Evolutionary conservation across 2,329 filamentous ascomycete species (phyloP), one percentile per base, ranked within the genome.

Genomic region (Allantophomopsis cytisporea): DNA sequence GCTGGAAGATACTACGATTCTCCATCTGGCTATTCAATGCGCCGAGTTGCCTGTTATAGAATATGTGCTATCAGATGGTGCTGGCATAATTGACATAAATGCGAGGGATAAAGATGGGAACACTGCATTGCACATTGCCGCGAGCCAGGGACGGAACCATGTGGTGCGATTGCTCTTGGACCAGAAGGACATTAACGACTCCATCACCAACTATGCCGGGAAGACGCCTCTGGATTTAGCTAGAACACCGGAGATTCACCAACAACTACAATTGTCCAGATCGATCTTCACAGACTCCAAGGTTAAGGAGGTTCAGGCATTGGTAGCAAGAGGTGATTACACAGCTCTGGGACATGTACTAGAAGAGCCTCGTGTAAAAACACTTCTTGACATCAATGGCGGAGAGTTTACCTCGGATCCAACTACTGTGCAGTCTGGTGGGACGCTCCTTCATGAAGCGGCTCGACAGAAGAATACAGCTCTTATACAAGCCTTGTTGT

Each of bases 21-120:
- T 98, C 31, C 89, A 98, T 58, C 69, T 98, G 32, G 88, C 91
- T 18, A 86, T 96, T 35, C 91, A 98, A 61, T 96, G 89, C 60
- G 89, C 91, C 37, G 91, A 96, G 57, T 73, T 82, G 37, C 80
- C 85, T 15, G 87, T 98, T 20, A 83, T 98, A 39, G 88, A 98
- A 57, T 95, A 89, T 53, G 82, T 96, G n/a, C 64, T 98, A 34
- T 88, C 86, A 2, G 73, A 85, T 45, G 76, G 81, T 21, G 69
- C 65, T 12, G 68, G 66, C 33, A 64, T 65, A 39, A 66, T 93
- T 40, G 87, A 96, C 54, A 66, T 96, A 57, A 98, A 96, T 59
- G 80, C 83, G 32, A 78, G 83, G 44, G 91, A 98, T 61, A 82
- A 83, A 49, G 89, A 96, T 51, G 91, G 91, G 44, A 98, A 96